Conservation (phyloP, 768 basidiomycete genomes). For the Collybiopsis confluens region DNA sequence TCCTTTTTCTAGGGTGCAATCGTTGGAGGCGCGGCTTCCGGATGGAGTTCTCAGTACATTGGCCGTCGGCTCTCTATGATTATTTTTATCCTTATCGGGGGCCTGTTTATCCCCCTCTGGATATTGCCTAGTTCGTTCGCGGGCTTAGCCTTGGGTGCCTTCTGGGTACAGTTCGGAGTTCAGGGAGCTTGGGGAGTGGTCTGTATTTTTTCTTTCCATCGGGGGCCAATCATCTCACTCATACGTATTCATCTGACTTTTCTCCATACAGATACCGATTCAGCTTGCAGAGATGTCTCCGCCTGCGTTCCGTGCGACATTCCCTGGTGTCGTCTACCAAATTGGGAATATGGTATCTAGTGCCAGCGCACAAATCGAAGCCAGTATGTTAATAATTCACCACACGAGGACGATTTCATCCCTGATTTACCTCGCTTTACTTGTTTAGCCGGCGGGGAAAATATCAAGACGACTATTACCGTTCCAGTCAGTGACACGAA, state of each 20-base stretch:
- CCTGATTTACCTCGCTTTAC: slow-evolving; percentile 13
- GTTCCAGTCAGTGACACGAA: slow-evolving; percentile 18
- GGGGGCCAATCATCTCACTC: neutral
- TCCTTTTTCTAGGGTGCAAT: neutral
- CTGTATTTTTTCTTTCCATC: slow-evolving; percentile 15
- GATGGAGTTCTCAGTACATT: slow-evolving; percentile 49
- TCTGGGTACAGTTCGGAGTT: slow-evolving; percentile 66
- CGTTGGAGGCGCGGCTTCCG: slow-evolving; percentile 53
- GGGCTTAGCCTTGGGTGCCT: slow-evolving; percentile 62
- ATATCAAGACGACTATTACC: slow-evolving; percentile 28
- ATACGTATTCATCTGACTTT: too few relatives aligned
- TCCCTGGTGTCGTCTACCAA: slow-evolving; percentile 67
- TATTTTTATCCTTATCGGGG: slow-evolving; percentile 35
- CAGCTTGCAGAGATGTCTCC: slow-evolving; percentile 66
- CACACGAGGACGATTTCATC: neutral
- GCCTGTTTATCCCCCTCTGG: slow-evolving; percentile 60
- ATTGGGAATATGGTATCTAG: slow-evolving; percentile 54
- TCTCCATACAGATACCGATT: slow-evolving; percentile 47
- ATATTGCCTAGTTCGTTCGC: slow-evolving; percentile 55
- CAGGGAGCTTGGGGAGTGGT: slow-evolving; percentile 72
- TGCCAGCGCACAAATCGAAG: slow-evolving; percentile 62
- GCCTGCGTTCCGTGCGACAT: slow-evolving; percentile 67
- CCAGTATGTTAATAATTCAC: slow-evolving; percentile 17
- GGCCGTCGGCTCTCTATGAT: slow-evolving; percentile 62
- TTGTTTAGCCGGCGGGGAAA: slow-evolving; percentile 29